Percentiles rank a stretch among this genome's conserved stretches.
Conservation (phyloP, 192 early-diverging fungal genomes). For the Coemansia pectinata region DNA sequence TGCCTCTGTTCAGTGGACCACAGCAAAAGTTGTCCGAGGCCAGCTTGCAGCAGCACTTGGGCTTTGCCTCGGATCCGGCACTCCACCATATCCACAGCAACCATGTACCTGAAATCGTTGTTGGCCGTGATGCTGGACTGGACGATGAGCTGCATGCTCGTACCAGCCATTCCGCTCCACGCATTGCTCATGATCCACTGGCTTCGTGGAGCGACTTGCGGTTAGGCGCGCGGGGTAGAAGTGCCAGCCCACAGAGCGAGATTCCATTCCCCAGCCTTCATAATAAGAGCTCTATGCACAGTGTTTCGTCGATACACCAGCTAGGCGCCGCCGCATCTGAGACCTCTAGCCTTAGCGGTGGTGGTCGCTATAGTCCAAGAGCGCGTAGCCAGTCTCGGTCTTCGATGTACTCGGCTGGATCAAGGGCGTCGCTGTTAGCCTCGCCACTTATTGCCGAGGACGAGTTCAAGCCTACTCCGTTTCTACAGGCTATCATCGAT, state of each 20-base stretch:
- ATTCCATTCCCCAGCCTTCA: conserved; percentile 19
- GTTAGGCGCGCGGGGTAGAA: not conserved
- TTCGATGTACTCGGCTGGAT: conserved; percentile 27
- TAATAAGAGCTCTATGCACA: conserved; percentile 8
- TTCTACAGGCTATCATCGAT: conserved; percentile 38
- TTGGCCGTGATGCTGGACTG: not conserved
- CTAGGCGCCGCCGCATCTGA: not conserved
- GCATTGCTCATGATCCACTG: not conserved
- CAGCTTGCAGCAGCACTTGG: conserved; percentile 3
- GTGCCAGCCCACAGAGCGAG: not conserved
- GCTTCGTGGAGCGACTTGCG: not conserved
- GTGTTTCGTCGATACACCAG: not conserved
- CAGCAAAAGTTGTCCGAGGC: not conserved
- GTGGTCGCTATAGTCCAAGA: not conserved
- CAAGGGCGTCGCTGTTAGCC: conserved; percentile 17
- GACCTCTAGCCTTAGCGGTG: not conserved
- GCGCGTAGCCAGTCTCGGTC: conserved; percentile 24
- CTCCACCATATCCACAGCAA: not conserved
- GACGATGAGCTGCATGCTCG: not conserved
- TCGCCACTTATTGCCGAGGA: conserved; percentile 46
- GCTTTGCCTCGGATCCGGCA: not conserved
- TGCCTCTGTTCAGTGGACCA: not conserved
- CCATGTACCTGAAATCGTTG: not conserved
- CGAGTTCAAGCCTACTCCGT: conserved; percentile 48
- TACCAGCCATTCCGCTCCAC: not conserved